Evolutionary conservation across 129 eudicot species (phyloP), one percentile per base, ranked within the genome.

Genomic region (Solidago caesia): DNA sequence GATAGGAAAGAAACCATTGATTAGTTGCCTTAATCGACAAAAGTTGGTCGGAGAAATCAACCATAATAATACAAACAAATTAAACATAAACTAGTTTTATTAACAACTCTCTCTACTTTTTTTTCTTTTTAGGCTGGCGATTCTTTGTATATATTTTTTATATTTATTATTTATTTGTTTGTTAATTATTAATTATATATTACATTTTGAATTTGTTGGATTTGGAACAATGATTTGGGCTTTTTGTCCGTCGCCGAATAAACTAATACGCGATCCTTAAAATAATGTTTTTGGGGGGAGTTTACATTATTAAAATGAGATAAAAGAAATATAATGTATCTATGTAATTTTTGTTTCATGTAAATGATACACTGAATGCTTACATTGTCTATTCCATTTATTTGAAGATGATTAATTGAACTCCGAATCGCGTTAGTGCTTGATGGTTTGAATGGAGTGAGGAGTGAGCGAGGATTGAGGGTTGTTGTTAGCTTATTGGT

Each of bases 101-200:
- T 41, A 55, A 56, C 66, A 71, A 53, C 9, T 56, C 63, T 9
- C 13, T 44, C 46, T 26, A 33, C 39, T 46, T 9, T 58, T 68
- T 59, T 68, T 68, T 70, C 69, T 61, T 70, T 70, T 70, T 51
- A 77, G 82, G 76, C 76, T 77, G 82, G 82, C 76, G 76, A 70
- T 70, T 77, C 76, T 70, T 21, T 77, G 71, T 77, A 70, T 70
- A 46, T 48, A 47, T 70, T 46, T 21, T 21, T 21, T 21, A 21
- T 21, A 21, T 21, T 21, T 21, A 21, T 21, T 68, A 45, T 15
- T 0, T 6, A 59, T 44, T 58, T 14, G 4, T 68, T 77, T 70
- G 27, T 70, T 47, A 65, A 27, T 60, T 67, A 51, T 60, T 67
- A 51, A 21, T 70, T 21, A 60, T 64, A 70, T 3, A 58, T 59